Evolutionary conservation across 2,329 filamentous ascomycete genomes (phyloP).

Genomic region (Hortaea sp.): DNA sequence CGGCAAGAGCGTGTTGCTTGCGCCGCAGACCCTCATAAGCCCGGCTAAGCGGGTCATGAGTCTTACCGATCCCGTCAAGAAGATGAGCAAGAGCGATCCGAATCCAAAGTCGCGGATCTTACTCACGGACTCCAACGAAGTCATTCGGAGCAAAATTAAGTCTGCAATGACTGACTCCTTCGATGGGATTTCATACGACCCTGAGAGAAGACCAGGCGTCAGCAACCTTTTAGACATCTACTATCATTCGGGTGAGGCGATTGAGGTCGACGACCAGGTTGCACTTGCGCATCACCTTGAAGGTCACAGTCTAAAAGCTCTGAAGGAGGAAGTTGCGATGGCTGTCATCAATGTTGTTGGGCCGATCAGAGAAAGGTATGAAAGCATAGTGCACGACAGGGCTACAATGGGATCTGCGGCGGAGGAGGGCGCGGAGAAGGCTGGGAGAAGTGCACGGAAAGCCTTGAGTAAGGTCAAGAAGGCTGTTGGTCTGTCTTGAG

Average conservation of each 20-base stretch:
- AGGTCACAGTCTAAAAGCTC: constrained; percentile 40
- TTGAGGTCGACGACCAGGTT: constrained; percentile 18
- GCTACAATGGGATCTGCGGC: constrained; percentile 49
- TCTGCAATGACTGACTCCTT: constrained; percentile 67
- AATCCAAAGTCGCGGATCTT: constrained; percentile 68
- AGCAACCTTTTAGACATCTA: constrained; percentile 77
- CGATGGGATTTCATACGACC: constrained; percentile 62
- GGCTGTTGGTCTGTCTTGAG: constrained; percentile 31
- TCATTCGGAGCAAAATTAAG: constrained; percentile 61
- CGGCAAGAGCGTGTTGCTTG: constrained; percentile 46
- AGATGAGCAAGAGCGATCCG: constrained; percentile 89
- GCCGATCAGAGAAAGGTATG: constrained; percentile 48
- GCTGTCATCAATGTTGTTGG: constrained; percentile 45
- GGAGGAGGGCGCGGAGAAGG: constrained; percentile 46
- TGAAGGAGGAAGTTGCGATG: constrained; percentile 57
- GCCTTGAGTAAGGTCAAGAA: constrained; percentile 39
- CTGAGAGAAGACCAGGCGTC: constrained; percentile 61
- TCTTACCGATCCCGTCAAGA: constrained; percentile 61
- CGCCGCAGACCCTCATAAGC: constrained; percentile 66
- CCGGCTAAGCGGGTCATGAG: constrained; percentile 84
- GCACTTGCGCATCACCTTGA: constrained; percentile 39
- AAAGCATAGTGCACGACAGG: constrained; percentile 41
- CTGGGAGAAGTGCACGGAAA: constrained; percentile 48
- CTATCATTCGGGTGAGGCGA: constrained; percentile 42
- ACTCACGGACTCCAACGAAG: constrained; percentile 58